These are phyloP conservation scores for Quercus ilex DNA, from an alignment of 306 rosid species.

Conservation along the genomic window DNA sequence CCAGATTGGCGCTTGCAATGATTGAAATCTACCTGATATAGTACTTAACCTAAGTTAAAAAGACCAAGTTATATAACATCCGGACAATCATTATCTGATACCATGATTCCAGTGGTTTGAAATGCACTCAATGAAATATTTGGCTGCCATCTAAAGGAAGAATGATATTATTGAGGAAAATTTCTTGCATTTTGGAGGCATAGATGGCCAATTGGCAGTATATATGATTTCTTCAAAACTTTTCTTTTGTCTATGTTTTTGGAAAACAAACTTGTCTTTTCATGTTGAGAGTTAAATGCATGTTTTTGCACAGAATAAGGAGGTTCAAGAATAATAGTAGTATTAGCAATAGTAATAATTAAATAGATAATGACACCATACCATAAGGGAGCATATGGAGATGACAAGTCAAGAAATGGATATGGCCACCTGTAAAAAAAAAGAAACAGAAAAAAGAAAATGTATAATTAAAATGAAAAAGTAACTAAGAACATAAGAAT, in stretches of 20 bases:
- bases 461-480: neutral
- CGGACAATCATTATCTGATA: neutral
- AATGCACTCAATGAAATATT: neutral
- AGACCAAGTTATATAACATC: neutral
- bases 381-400: constrained; percentile 81
- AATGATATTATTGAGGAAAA: neutral
- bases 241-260: neutral
- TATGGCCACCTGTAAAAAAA: constrained; percentile 85
- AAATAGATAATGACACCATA: constrained; percentile 30
- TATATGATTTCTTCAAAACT: neutral
- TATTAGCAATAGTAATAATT: neutral
- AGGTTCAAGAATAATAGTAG: neutral
- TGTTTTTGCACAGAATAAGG: neutral
- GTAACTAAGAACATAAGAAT: neutral
- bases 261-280: neutral
- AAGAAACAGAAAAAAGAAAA: neutral
- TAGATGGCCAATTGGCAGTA: neutral
- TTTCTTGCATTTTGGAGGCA: neutral
- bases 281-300: neutral
- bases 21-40: neutral
- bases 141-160: neutral
- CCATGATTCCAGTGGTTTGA: neutral
- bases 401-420: constrained; percentile 79
- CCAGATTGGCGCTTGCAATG: neutral
- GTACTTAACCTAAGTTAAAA: neutral